Evolutionary conservation across 345 rosid species (phyloP).

Genomic region (Diplotaxis tenuifolia): DNA sequence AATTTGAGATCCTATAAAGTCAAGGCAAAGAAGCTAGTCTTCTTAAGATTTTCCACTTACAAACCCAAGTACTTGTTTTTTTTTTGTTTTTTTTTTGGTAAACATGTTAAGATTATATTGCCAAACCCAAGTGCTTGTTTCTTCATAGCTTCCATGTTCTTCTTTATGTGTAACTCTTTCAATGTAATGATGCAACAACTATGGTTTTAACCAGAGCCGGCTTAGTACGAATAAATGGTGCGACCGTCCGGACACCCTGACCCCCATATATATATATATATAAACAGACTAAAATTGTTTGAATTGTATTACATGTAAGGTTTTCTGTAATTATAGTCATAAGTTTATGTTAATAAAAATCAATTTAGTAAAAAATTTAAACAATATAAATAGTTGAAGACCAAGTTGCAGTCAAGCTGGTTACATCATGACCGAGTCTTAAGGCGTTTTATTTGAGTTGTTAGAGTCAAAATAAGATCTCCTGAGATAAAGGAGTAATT

Average conservation of each 20-base stretch:
- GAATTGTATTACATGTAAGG: neutral
- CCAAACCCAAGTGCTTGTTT: neutral
- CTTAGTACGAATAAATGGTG: neutral
- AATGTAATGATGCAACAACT: conserved; percentile 62
- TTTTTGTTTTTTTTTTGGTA: conserved; percentile 10
- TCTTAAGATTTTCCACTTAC: neutral
- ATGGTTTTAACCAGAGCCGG: neutral
- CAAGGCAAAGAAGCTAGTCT: neutral
- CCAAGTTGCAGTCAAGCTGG: no score
- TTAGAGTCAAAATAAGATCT: no score
- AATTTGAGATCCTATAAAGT: no score
- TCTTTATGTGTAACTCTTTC: conserved; percentile 65
- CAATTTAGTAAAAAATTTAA: no score
- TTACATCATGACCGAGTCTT: no score
- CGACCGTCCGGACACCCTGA: neutral
- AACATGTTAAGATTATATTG: neutral
- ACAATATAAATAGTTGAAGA: no score
- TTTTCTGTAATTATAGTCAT: no score
- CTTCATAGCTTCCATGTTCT: conserved; percentile 63
- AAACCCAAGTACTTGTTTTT: conserved; percentile 19
- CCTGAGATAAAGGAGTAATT: no score
- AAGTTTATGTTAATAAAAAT: neutral
- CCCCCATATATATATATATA: no score
- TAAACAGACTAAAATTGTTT: no score
- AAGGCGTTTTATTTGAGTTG: no score